These are phyloP conservation scores for Lecanosticta acicola DNA, from an alignment of 2,329 filamentous ascomycete genomes.

Conservation along the genomic window DNA sequence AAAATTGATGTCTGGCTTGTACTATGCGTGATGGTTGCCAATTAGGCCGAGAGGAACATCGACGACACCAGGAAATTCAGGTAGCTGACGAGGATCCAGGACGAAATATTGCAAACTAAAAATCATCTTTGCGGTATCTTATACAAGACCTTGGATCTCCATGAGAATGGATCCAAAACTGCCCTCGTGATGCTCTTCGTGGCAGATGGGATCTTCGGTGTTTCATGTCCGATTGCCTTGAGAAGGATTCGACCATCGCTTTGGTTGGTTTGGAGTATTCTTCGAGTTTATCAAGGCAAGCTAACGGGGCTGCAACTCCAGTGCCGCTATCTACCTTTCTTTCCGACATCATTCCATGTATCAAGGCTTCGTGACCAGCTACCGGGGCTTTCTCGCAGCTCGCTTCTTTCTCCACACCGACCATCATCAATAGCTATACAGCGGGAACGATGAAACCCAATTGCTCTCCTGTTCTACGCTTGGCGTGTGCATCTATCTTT, in stretches of 20 bases:
- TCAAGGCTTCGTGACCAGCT: neutral
- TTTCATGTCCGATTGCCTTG: neutral
- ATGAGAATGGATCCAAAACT: neutral
- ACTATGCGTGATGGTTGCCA: neutral
- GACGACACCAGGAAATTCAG: neutral
- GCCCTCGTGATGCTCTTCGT: neutral
- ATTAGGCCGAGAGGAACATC: no score
- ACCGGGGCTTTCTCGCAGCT: neutral
- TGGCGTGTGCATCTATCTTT: neutral
- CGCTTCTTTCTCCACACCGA: neutral
- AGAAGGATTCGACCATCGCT: neutral
- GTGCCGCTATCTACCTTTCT: neutral
- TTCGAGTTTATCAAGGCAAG: no score
- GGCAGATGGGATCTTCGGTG: neutral
- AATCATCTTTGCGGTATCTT: neutral
- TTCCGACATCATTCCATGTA: constrained; percentile 1
- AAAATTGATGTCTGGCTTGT: neutral
- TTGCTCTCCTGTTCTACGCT: neutral
- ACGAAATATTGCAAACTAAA: constrained; percentile 1
- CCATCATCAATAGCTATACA: neutral
- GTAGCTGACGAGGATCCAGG: neutral
- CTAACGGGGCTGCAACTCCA: neutral
- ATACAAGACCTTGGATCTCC: neutral
- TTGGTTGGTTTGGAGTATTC: no score
- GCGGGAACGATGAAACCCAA: neutral